A percentile compares a stretch with the other conserved stretches of the same genome.
phyloP scores from a whole-genome alignment of 2,329 filamentous ascomycete species.

The Dothistroma pini region DNA sequence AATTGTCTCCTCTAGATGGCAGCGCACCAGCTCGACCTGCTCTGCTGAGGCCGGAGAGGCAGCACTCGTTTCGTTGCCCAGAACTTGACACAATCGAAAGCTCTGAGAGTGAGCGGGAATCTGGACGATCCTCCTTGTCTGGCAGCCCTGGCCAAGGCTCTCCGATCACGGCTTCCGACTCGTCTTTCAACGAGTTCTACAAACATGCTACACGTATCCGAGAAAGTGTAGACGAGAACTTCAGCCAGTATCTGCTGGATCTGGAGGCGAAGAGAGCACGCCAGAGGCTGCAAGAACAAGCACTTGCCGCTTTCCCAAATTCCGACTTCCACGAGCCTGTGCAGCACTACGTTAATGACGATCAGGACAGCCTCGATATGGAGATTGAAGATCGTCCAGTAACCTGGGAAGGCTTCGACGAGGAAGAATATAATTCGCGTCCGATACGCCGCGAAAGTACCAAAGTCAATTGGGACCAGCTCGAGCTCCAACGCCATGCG shows the following conservation, averaged over 20 bases:
- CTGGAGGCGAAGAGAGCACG: conserved; percentile 77
- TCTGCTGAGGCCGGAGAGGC: conserved; percentile 33
- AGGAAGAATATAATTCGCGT: conserved; percentile 34
- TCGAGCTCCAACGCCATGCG: conserved; percentile 75
- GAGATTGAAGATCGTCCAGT: conserved; percentile 38
- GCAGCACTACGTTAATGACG: conserved; percentile 65
- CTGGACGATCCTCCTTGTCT: conserved; percentile 44
- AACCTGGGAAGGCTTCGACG: conserved; percentile 37
- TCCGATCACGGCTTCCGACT: conserved; percentile 47
- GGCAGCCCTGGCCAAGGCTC: conserved; percentile 37
- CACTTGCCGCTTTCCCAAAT: conserved; percentile 72
- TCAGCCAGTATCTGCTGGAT: conserved; percentile 72
- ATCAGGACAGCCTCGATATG: conserved; percentile 34
- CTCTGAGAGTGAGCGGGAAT: conserved; percentile 46
- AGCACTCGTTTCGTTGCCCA: conserved; percentile 58
- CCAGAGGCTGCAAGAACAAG: conserved; percentile 72
- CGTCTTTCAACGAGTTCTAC: conserved; percentile 42
- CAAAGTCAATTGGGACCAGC: conserved; percentile 68
- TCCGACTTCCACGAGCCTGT: conserved; percentile 65
- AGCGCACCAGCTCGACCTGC: conserved; percentile 31
- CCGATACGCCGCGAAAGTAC: conserved; percentile 56
- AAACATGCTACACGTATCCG: conserved; percentile 53
- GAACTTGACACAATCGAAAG: conserved; percentile 60
- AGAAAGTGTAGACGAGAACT: conserved; percentile 71
- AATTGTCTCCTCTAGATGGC: conserved; percentile 31